phyloP scores from a whole-genome alignment of 768 basidiomycete species.

The Amanita muscaria region DNA sequence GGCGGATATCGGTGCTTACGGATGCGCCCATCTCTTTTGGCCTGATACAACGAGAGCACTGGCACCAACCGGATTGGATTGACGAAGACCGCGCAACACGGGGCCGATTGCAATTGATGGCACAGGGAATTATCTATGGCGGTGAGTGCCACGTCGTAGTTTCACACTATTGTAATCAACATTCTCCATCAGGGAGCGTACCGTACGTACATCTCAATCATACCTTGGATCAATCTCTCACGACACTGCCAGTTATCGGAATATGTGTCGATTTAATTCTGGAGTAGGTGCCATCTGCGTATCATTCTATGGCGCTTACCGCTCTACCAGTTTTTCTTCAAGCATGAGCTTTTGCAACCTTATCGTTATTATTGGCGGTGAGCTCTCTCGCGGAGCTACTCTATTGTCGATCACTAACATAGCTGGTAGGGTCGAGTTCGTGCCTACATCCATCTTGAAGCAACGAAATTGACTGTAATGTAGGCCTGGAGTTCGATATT shows the following conservation, averaged over 20 bases:
- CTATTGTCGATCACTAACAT: constrained; percentile 3
- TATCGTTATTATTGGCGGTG: constrained; percentile 82
- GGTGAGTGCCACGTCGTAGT: constrained; percentile 25
- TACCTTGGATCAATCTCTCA: neutral
- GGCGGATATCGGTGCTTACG: constrained; percentile 47
- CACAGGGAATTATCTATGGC: constrained; percentile 52
- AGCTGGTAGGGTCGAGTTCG: constrained; percentile 61
- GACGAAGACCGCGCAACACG: constrained; percentile 59
- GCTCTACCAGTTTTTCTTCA: constrained; percentile 63
- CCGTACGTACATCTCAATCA: constrained; percentile 37
- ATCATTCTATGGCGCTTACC: neutral
- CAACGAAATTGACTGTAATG: constrained; percentile 2
- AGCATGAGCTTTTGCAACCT: constrained; percentile 63
- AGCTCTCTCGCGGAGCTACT: constrained; percentile 11
- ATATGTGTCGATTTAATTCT: constrained; percentile 95
- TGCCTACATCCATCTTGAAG: constrained; percentile 5
- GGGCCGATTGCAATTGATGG: constrained; percentile 56
- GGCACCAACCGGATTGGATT: constrained; percentile 76
- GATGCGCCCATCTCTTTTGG: constrained; percentile 56
- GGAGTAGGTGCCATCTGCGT: constrained; percentile 43
- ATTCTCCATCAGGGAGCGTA: constrained; percentile 48
- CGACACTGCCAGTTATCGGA: constrained; percentile 53
- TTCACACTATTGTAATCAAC: constrained; percentile 7
- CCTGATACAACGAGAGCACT: constrained; percentile 64
- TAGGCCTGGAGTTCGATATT: constrained; percentile 68